A percentile compares a stretch with the other conserved stretches of the same genome.
Conservation (phyloP, 345 rosid species). For the Syzygium jambos region DNA sequence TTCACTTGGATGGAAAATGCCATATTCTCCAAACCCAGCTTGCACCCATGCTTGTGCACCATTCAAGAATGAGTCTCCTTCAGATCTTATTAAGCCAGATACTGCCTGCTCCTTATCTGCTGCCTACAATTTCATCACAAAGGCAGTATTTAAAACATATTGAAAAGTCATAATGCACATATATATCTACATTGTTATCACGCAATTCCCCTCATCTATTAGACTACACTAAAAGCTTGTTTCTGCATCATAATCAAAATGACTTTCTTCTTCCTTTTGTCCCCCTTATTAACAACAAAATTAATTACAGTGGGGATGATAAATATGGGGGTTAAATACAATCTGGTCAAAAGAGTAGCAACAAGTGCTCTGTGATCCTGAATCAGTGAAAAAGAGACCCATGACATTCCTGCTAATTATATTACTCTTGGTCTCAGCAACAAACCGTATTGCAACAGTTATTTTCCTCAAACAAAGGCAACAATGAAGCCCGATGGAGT, state of each 20-base stretch:
- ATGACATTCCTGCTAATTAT: background rate
- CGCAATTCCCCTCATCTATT: background rate
- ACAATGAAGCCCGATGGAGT: background rate
- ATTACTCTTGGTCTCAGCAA: background rate
- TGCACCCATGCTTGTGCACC: slow-evolving; percentile 59
- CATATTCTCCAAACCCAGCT: slow-evolving; percentile 13
- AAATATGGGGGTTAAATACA: background rate
- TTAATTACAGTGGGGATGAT: background rate
- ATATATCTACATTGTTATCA: background rate
- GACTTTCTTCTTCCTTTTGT: background rate
- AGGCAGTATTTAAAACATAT: background rate
- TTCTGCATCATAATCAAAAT: background rate
- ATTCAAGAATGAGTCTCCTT: slow-evolving; percentile 55
- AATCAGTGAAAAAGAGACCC: background rate
- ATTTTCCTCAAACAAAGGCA: background rate
- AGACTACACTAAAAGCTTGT: background rate
- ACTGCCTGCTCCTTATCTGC: slow-evolving; percentile 46
- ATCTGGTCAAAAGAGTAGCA: background rate
- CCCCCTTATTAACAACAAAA: background rate
- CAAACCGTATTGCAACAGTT: background rate
- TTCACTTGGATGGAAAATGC: slow-evolving; percentile 61
- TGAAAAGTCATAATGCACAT: background rate
- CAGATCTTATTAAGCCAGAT: slow-evolving; percentile 59
- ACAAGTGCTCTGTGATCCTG: background rate
- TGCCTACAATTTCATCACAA: slow-evolving; percentile 32